These are phyloP conservation scores for Fragilariopsis cylindrus DNA, from an alignment of 108 stramenopile genomes.

Conservation along the genomic window DNA sequence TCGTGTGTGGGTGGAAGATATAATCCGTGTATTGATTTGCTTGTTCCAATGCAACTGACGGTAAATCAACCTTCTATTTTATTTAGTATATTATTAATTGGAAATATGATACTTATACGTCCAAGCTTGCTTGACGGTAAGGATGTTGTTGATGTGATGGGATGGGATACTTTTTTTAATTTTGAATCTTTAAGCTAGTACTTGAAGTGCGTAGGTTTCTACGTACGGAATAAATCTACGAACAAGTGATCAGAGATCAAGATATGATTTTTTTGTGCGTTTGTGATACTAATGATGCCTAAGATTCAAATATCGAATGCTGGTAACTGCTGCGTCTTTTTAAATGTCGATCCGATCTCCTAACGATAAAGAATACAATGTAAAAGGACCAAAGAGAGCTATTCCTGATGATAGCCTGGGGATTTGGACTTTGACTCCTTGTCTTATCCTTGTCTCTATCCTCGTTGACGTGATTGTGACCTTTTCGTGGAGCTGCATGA, in stretches of 20 bases:
- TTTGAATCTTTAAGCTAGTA: background rate
- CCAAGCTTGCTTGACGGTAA: too few relatives aligned
- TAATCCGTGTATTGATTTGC: background rate
- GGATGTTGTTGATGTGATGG: too few relatives aligned
- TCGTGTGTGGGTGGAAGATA: too few relatives aligned
- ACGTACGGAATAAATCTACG: slow-evolving; percentile 7
- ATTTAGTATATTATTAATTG: background rate
- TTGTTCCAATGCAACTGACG: background rate
- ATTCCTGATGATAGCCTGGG: background rate
- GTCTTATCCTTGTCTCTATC: too few relatives aligned
- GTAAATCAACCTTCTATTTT: background rate
- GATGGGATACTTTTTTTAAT: background rate
- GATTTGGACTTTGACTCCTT: background rate
- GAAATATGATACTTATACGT: too few relatives aligned
- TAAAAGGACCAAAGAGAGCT: background rate
- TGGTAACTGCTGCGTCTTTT: background rate
- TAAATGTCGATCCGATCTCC: background rate
- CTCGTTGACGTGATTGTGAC: too few relatives aligned
- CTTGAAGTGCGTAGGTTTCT: slow-evolving; percentile 3
- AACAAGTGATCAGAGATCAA: background rate
- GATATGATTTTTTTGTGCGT: background rate
- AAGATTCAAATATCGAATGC: background rate
- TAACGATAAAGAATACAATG: background rate
- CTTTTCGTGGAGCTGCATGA: too few relatives aligned
- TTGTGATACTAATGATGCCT: background rate